Base-by-base conservation (phyloP, 2,329 filamentous ascomycete species). In the Xylaria arbuscula region DNA sequence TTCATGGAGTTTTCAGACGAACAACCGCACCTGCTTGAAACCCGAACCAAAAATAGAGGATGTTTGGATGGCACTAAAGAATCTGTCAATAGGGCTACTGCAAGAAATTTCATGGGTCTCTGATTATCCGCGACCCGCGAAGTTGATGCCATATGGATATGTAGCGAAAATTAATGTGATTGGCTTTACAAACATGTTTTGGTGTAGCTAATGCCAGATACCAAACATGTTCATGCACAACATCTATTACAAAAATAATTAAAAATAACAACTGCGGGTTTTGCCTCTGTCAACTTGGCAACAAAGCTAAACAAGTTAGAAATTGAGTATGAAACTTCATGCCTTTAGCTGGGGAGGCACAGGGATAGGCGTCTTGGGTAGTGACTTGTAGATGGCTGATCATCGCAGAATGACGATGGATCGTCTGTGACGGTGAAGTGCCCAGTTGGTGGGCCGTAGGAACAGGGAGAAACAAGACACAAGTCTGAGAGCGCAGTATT, bases 381-480 rank as follows among this genome's bases (percentile, higher is more conserved):
- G 40, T 15, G 32, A 47, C 70, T 71, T 67, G 68, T 45, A 45
- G 17, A 45, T 68, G 60, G 54, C 67, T 71, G 53, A 56, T 47
- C 19, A 28, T 50, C 10, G 38, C 32, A 48, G 22, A n/a, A 56
- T 57, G 56, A 69, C 66, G 48, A 48, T 32, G 56, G 50, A 63
- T 68, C 62, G 67, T 59, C 66, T 68, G 59, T 72, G 67, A 72
- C 66, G 66, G 45, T 40, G 48, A 55, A 28, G 15, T 48, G 53
- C 53, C 59, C 55, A 40, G 60, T 42, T 45, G 40, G 64, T 61
- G 42, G 58, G 54, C 58, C 34, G 56, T 48, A 54, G 61, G 68
- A 64, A 64, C 36, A 28, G 50, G 9, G 54, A 54, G 51, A 45
- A 69, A 60, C 50, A 51, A 63, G 55, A 58, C 64, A 66, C 59